These are phyloP conservation scores for Sporothrix pallida DNA, from an alignment of 2,329 filamentous ascomycete genomes.

Conservation along the genomic window DNA sequence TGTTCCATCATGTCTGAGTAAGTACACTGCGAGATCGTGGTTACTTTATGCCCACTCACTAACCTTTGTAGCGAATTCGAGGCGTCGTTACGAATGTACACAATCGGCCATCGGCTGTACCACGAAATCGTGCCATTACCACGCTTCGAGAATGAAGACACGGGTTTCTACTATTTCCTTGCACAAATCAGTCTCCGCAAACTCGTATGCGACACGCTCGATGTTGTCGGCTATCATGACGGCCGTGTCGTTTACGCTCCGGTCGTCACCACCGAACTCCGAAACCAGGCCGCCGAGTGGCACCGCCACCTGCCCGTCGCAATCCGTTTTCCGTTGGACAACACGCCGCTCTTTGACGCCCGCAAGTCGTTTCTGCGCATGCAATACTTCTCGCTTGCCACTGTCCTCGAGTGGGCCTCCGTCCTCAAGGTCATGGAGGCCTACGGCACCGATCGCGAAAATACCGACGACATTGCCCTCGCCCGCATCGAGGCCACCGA, in stretches of 20 bases:
- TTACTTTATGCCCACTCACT: not conserved
- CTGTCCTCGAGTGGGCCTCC: constrained; percentile 35
- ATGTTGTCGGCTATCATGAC: constrained; percentile 35
- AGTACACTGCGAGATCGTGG: not conserved
- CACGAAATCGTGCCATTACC: constrained; percentile 36
- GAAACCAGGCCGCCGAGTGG: constrained; percentile 35
- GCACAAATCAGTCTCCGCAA: constrained; percentile 37
- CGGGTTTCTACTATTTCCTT: constrained; percentile 37
- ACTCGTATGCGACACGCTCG: constrained; percentile 32
- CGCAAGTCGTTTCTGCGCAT: constrained; percentile 36
- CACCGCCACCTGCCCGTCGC: constrained; percentile 35
- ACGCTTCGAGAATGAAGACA: constrained; percentile 36
- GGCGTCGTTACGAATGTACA: constrained; percentile 31
- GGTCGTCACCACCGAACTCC: constrained; percentile 33
- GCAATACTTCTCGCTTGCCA: constrained; percentile 35
- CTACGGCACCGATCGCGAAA: constrained; percentile 30
- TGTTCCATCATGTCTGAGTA: constrained; percentile 35
- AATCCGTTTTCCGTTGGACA: constrained; percentile 36
- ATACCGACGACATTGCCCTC: constrained; percentile 30
- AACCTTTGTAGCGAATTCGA: constrained; percentile 32
- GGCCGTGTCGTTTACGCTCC: constrained; percentile 34
- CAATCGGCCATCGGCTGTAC: constrained; percentile 35
- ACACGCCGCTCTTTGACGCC: constrained; percentile 35
- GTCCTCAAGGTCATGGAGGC: constrained; percentile 36
- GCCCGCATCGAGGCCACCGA: constrained; percentile 33